Evolutionary conservation across 257 asterid genomes (phyloP).

Genomic region (Ilex asprella): DNA sequence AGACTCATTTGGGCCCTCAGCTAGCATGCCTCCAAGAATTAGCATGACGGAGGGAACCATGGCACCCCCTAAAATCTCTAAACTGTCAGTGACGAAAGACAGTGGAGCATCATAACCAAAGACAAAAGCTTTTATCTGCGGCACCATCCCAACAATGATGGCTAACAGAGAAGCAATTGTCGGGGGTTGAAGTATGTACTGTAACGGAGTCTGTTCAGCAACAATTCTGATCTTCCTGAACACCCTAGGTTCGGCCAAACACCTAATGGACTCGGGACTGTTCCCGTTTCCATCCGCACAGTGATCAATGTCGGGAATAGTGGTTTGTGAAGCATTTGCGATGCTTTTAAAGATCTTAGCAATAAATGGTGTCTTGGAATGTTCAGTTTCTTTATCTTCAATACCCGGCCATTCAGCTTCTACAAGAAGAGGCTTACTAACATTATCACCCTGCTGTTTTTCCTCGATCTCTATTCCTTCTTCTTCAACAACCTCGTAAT

Average conservation of each 20-base stretch:
- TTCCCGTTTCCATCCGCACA: not conserved
- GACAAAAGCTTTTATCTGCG: slow-evolving; percentile 23
- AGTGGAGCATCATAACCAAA: slow-evolving; percentile 32
- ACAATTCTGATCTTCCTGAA: slow-evolving; percentile 27
- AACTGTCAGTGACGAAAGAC: slow-evolving; percentile 29
- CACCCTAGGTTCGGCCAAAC: slow-evolving; percentile 25
- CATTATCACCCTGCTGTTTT: not conserved
- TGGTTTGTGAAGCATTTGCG: slow-evolving; percentile 2
- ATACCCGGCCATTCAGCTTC: slow-evolving; percentile 42
- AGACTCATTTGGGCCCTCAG: slow-evolving; percentile 38
- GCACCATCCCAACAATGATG: slow-evolving; percentile 28
- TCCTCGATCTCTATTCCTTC: slow-evolving; percentile 8
- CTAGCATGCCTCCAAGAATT: slow-evolving; percentile 40
- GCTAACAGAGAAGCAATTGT: slow-evolving; percentile 37
- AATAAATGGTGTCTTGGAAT: slow-evolving; percentile 28
- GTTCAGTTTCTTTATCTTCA: slow-evolving; percentile 26
- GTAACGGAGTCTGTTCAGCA: slow-evolving; percentile 33
- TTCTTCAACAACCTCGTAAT: slow-evolving; percentile 25
- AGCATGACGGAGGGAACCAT: slow-evolving; percentile 44
- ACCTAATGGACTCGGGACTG: slow-evolving; percentile 12
- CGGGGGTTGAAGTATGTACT: slow-evolving; percentile 36
- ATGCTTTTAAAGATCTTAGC: slow-evolving; percentile 18
- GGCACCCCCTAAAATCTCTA: slow-evolving; percentile 37
- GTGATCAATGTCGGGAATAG: slow-evolving; percentile 13
- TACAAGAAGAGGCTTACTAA: slow-evolving; percentile 24